Conservation (phyloP, 495 filamentous ascomycete species). For the Penicillium pulvis region DNA sequence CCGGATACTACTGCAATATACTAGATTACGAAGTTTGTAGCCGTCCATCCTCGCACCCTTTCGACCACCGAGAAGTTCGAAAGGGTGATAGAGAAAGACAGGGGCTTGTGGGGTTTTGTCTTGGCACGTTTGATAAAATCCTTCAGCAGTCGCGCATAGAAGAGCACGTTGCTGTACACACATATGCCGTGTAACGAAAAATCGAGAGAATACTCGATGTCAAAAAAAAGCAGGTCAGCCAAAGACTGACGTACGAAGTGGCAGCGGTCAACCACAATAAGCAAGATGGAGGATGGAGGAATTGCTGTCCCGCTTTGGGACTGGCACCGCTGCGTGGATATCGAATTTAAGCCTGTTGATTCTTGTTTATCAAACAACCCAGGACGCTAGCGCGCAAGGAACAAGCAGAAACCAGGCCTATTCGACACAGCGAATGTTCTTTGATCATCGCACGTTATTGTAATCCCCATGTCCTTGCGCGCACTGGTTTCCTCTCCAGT, state of each 20-base stretch:
- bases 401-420: slow-evolving; percentile 37
- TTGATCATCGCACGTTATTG: slow-evolving; percentile 45
- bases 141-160: slow-evolving; percentile 90
- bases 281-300: slow-evolving; percentile 12
- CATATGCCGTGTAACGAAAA: slow-evolving; percentile 74
- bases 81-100: slow-evolving; percentile 88
- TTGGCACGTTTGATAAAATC: slow-evolving; percentile 89
- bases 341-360: slow-evolving; percentile 41
- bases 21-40: slow-evolving; percentile 57
- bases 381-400: slow-evolving; percentile 30
- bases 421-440: slow-evolving; percentile 33
- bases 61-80: slow-evolving; percentile 56
- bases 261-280: not conserved
- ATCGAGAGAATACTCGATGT: slow-evolving; percentile 16
- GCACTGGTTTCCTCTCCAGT: slow-evolving; percentile 34
- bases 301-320: slow-evolving; percentile 19
- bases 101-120: slow-evolving; percentile 60
- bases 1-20: slow-evolving; percentile 9
- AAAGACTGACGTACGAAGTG: slow-evolving; percentile 1
- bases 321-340: slow-evolving; percentile 29
- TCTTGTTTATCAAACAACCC: slow-evolving; percentile 36
- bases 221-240: not conserved
- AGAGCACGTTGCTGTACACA: slow-evolving; percentile 96
- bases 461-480: slow-evolving; percentile 41
- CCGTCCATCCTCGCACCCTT: slow-evolving; percentile 86